Percentiles rank a stretch among this genome's conserved stretches.
These are phyloP conservation scores for Auricularia auricula-judae DNA, from an alignment of 768 basidiomycete genomes.

Conservation along the genomic window DNA sequence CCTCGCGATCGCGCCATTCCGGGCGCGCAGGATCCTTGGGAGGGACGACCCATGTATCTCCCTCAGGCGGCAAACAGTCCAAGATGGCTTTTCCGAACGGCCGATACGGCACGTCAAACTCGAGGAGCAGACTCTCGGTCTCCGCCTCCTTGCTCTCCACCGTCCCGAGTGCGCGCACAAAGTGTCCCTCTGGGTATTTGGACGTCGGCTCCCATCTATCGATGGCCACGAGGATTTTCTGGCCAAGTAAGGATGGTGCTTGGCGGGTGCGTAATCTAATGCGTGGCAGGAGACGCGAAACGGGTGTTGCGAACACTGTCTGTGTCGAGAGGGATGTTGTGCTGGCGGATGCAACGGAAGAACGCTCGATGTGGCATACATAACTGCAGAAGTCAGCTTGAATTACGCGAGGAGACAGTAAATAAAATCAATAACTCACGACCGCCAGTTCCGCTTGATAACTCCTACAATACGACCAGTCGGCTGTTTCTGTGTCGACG, in stretches of 20 bases:
- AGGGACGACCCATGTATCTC: constrained; percentile 88
- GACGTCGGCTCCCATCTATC: constrained; percentile 85
- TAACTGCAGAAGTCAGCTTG: constrained; percentile 35
- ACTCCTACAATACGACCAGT: constrained; percentile 88
- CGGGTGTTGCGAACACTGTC: constrained; percentile 89
- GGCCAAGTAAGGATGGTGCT: constrained; percentile 74
- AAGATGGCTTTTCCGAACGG: constrained; percentile 95
- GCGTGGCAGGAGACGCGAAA: constrained; percentile 82
- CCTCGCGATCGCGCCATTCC: constrained; percentile 77
- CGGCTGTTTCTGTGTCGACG: constrained; percentile 56
- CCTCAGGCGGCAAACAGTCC: constrained; percentile 81
- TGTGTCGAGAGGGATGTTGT: constrained; percentile 74
- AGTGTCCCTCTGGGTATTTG: constrained; percentile 93
- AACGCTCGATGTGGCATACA: constrained; percentile 90
- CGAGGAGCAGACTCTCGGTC: constrained; percentile 83
- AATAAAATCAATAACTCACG: constrained; percentile 39
- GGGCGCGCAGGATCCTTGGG: constrained; percentile 42
- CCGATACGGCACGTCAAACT: constrained; percentile 92
- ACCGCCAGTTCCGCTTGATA: constrained; percentile 91
- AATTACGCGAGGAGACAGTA: not conserved
- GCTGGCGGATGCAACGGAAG: constrained; percentile 71
- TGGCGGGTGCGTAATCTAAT: constrained; percentile 93
- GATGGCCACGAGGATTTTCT: constrained; percentile 94
- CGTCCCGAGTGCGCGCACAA: constrained; percentile 83
- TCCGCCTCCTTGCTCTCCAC: constrained; percentile 95